Evolutionary conservation across 2,329 filamentous ascomycete genomes (phyloP).

Genomic region (Fusarium illudens): DNA sequence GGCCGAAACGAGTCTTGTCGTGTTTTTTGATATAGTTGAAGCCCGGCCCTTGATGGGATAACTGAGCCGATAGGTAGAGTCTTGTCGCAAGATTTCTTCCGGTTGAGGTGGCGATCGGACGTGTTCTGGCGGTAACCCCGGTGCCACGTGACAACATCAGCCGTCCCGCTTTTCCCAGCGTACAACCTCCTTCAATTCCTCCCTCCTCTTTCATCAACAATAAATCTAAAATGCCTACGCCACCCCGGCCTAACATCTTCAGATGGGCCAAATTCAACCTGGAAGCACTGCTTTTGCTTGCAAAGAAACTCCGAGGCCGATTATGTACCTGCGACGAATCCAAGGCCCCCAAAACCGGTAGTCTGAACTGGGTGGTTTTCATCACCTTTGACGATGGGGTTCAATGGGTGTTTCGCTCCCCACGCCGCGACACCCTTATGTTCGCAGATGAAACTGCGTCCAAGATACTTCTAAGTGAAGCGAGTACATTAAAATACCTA

Average conservation of each 20-base stretch:
- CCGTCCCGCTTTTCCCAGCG: too few relatives aligned
- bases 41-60: too few relatives aligned
- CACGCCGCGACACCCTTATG: constrained; percentile 3
- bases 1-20: too few relatives aligned
- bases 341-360: constrained; percentile 20
- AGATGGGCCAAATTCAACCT: constrained; percentile 25
- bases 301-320: constrained; percentile 20
- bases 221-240: neutral
- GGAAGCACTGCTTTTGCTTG: constrained; percentile 25
- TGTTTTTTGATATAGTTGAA: too few relatives aligned
- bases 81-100: too few relatives aligned
- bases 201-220: neutral
- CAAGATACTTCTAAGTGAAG: constrained; percentile 35
- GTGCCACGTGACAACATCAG: too few relatives aligned
- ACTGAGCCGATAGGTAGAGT: too few relatives aligned
- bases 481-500: constrained; percentile 29
- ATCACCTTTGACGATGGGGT: constrained; percentile 33
- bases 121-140: too few relatives aligned
- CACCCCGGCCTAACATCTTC: neutral
- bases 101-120: too few relatives aligned
- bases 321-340: constrained; percentile 25
- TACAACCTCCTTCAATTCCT: neutral
- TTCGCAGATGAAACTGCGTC: constrained; percentile 20
- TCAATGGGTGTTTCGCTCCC: constrained; percentile 34
- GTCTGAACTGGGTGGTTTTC: constrained; percentile 36